Conservation (phyloP, 768 basidiomycete species). For the Boletus sp. region DNA sequence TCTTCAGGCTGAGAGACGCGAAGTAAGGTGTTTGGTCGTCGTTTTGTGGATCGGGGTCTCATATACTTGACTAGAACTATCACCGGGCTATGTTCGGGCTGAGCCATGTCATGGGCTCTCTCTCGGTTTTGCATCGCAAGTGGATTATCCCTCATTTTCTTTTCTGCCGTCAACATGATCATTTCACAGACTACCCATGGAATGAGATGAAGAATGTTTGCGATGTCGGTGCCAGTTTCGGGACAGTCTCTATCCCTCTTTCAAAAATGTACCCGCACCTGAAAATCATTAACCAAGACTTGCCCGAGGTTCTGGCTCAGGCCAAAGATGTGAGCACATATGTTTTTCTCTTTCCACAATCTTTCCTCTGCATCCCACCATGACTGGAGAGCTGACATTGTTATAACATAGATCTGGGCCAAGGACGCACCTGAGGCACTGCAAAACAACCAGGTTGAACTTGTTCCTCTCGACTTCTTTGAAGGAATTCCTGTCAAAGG, state of each 20-base stretch:
- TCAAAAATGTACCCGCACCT: slow-evolving; percentile 26
- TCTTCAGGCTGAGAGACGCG: slow-evolving; percentile 11
- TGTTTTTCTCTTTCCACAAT: background rate
- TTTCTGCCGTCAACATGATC: background rate
- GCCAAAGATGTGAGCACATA: slow-evolving; percentile 17
- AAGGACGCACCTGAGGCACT: slow-evolving; percentile 17
- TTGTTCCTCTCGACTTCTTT: slow-evolving; percentile 21
- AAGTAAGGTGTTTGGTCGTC: background rate
- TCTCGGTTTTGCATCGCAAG: slow-evolving; percentile 24
- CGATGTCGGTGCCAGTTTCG: slow-evolving; percentile 30
- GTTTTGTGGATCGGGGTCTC: background rate
- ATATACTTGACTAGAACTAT: slow-evolving; percentile 14
- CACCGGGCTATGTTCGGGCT: slow-evolving; percentile 25
- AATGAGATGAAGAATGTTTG: slow-evolving; percentile 22
- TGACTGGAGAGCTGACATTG: background rate
- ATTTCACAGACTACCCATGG: slow-evolving; percentile 25
- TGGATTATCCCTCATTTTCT: background rate
- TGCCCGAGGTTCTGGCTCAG: slow-evolving; percentile 25
- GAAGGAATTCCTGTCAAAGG: slow-evolving; percentile 13
- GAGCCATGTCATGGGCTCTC: slow-evolving; percentile 20
- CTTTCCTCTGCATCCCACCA: background rate
- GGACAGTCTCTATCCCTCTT: slow-evolving; percentile 27
- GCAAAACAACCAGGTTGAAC: slow-evolving; percentile 12
- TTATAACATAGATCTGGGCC: slow-evolving; percentile 13
- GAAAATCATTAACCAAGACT: slow-evolving; percentile 27